Conservation (phyloP, 805 yeast species). For the Metschnikowia santaceciliae region DNA sequence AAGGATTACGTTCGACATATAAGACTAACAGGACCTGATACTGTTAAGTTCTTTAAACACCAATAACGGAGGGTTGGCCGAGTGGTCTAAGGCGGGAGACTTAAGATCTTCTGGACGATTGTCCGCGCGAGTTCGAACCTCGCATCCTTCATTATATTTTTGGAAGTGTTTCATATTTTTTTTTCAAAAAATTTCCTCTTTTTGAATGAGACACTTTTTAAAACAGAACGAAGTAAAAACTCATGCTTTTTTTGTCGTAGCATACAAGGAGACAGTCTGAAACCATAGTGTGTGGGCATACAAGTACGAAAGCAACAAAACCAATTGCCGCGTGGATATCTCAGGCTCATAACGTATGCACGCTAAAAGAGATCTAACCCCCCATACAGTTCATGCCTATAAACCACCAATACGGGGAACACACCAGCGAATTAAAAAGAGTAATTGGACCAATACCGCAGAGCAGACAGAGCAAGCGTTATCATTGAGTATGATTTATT, state of each 20-base stretch:
- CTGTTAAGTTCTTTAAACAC: no score
- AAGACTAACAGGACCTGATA: no score
- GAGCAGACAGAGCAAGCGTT: no score
- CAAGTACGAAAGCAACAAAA: not conserved
- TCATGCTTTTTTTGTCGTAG: no score
- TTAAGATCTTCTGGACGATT: slow-evolving; percentile 46
- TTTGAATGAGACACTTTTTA: no score
- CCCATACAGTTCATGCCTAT: not conserved
- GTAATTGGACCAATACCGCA: no score
- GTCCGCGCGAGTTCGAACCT: slow-evolving; percentile 55
- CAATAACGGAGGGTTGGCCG: slow-evolving; percentile 44
- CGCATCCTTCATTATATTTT: slow-evolving; percentile 46
- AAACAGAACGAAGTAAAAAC: no score
- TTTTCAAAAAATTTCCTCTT: not conserved
- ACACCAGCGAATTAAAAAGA: not conserved
- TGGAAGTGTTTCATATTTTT: not conserved
- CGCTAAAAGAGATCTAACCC: not conserved
- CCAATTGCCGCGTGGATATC: not conserved
- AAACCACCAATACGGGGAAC: not conserved
- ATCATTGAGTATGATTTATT: no score
- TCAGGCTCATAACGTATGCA: not conserved
- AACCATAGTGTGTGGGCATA: not conserved
- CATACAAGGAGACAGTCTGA: not conserved
- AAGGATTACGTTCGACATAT: no score
- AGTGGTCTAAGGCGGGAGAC: slow-evolving; percentile 52